These are phyloP conservation scores for Rhizophagus sp. DNA, from an alignment of 192 early-diverging fungal genomes.

Conservation along the genomic window DNA sequence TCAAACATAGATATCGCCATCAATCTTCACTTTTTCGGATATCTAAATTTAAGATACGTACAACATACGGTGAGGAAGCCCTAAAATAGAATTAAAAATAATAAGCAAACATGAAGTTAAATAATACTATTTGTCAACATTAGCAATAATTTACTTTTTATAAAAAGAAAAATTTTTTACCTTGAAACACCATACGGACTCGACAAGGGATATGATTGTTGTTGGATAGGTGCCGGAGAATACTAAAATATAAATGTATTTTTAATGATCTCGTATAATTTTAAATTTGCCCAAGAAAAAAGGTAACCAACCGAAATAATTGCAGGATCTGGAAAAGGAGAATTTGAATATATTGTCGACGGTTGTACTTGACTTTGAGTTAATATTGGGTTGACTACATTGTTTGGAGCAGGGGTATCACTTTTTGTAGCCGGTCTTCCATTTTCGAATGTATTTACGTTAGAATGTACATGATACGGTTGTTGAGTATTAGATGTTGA, in stretches of 20 bases:
- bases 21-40: neutral
- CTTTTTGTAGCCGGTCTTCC: neutral
- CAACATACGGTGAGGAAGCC: conserved; percentile 2
- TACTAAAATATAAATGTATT: neutral
- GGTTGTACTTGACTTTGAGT: conserved; percentile 20
- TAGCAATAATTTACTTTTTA: too few species aligned
- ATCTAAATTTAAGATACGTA: neutral
- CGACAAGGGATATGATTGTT: neutral
- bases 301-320: conserved; percentile 56
- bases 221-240: conserved; percentile 16
- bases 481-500: conserved; percentile 26
- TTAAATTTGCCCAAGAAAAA: neutral
- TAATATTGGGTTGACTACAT: neutral
- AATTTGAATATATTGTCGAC: conserved; percentile 12
- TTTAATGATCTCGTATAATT: neutral
- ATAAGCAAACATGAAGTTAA: neutral
- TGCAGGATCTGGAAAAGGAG: conserved; percentile 54
- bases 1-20: neutral
- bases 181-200: conserved; percentile 25
- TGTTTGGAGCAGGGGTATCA: conserved; percentile 1
- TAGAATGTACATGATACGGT: conserved; percentile 30
- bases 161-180: neutral
- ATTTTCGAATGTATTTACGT: neutral
- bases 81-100: neutral
- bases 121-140: neutral